Evolutionary conservation across 768 basidiomycete species (phyloP), one percentile per base, ranked within the genome.

Genomic region (Solioccasus polychromus): DNA sequence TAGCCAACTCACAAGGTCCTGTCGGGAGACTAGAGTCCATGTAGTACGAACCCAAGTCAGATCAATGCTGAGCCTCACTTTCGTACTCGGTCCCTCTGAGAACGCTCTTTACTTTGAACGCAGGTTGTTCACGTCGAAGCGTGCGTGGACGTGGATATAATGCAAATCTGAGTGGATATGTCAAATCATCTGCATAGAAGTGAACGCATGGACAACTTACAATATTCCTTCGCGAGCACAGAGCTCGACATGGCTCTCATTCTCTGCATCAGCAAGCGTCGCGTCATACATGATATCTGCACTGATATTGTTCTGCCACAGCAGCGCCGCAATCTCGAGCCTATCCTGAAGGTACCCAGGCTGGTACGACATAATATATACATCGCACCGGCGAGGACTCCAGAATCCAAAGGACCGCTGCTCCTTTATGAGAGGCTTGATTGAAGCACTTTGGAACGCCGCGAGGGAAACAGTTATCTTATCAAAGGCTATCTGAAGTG

Each of bases 341-440:
- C 90, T 75, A 41, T 91, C 90, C 50, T 82, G 79, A 28, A 92
- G 68, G 57, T 82, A 75, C 9, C 90, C 89, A 8, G 80, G 71
- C 50, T 87, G 82, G 48, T 83, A 88, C 0, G 88, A 88, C 22
- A 90, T 79, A 11, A 92, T 74, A 51, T 92, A 92, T 10, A 92
- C 90, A 52, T 92, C 90, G 53, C 91, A 92, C 30, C 88, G 74
- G 14, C 89, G 76, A n/a, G 90, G 90, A 63, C 87, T 88, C 88
- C 88, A 92, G 58, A 81, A 88, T 1, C 91, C 90, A 50, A 90
- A 92, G 0, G 91, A 90, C 10, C 81, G 79, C 48, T 83, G 79
- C 57, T 90, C 87, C 61, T 85, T 90, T 42, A 89, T 70, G 5
- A 89, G 71, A 3, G 76, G 75, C 60, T 81, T 82, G 29, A 88